Base-by-base conservation (phyloP, 2,329 filamentous ascomycete species). In the Pseudogymnoascus sp. region DNA sequence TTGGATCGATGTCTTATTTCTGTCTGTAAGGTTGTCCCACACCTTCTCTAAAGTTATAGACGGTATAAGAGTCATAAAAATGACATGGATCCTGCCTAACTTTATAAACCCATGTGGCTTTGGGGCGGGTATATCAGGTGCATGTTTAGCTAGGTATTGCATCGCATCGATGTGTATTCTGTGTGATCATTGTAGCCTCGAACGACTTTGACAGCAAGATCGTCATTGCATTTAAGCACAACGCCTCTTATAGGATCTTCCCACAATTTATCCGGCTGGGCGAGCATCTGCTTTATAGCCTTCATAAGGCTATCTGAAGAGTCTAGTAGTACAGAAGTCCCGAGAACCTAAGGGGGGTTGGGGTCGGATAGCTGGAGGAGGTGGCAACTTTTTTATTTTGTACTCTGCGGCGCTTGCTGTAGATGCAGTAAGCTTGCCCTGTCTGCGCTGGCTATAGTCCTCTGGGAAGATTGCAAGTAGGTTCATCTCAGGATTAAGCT, bases 101-200 rank as follows among this genome's bases (percentile, higher is more conserved):
- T 62, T 65, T 21, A 66, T 35, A 40, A 66, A 55, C 1, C 63
- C 63, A 55, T 66, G 64, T 37, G 64, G 63, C 38, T 61, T 65
- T 18, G 64, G 64, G 7, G 23, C 60, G 4, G 64, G 63, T 59
- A 65, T 23, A 18, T 63, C 64, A 41, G 60, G 55, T 16, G 64
- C 63, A 59, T 64, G 59, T 35, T 25, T 21, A 12, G 33, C 31
- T 18, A 65, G 64, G 49, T 65, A 64, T 41, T 64, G 55, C 25
- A 65, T 33, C 7, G 55, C 25, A 65, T 33, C 7, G 58, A 61
- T 5, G 63, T 61, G 41, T 65, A 65, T 41, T 65, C 64, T 4
- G 63, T 64, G 25, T 63, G 64, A 41, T 64, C 40, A 14, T 55
- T n/a, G 43, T 63, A 63, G 5, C 58, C 63, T 9, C 37, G 5